These are phyloP conservation scores for Leishmania martiniquensis DNA, from an alignment of 208 protist species.

Conservation along the genomic window DNA sequence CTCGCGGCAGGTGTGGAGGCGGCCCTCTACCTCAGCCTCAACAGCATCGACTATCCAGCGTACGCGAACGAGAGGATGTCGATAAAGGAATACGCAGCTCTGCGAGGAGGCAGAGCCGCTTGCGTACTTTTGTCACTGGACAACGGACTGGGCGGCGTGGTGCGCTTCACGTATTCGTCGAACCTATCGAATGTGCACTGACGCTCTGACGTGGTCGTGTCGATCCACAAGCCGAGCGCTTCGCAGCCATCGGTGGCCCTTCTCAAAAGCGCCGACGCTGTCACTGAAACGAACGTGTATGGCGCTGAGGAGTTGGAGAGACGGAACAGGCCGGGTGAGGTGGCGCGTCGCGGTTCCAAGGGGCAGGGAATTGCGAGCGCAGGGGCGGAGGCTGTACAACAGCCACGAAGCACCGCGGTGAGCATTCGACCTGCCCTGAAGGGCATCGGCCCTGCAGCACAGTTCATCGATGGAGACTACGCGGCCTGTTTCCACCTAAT, in stretches of 20 bases:
- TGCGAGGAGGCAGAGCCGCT: background rate
- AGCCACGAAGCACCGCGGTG: slow-evolving; percentile 12
- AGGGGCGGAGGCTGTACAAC: background rate
- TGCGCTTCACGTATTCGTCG: slow-evolving; percentile 43
- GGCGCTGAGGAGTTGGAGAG: slow-evolving; percentile 20
- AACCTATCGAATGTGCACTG: slow-evolving; percentile 33
- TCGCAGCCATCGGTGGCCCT: slow-evolving; percentile 18
- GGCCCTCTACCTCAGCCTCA: slow-evolving; percentile 27
- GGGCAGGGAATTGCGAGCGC: background rate
- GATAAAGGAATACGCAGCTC: slow-evolving; percentile 17
- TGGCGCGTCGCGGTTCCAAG: slow-evolving; percentile 10
- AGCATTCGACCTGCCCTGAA: slow-evolving; percentile 5
- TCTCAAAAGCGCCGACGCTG: slow-evolving; percentile 18
- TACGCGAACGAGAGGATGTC: background rate
- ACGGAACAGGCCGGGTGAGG: slow-evolving; percentile 8
- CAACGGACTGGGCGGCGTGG: slow-evolving; percentile 28
- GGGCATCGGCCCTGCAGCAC: background rate
- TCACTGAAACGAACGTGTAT: slow-evolving; percentile 22
- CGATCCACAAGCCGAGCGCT: slow-evolving; percentile 31
- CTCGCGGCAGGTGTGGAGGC: slow-evolving; percentile 3
- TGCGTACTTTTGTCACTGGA: slow-evolving; percentile 23
- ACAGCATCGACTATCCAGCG: slow-evolving; percentile 17
- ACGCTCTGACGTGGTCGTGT: slow-evolving; percentile 34
- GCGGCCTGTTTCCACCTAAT: slow-evolving; percentile 52
- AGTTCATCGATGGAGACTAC: slow-evolving; percentile 38